These are phyloP conservation scores for Sarocladium kiliense DNA, from an alignment of 2,329 filamentous ascomycete species.

Conservation along the genomic window DNA sequence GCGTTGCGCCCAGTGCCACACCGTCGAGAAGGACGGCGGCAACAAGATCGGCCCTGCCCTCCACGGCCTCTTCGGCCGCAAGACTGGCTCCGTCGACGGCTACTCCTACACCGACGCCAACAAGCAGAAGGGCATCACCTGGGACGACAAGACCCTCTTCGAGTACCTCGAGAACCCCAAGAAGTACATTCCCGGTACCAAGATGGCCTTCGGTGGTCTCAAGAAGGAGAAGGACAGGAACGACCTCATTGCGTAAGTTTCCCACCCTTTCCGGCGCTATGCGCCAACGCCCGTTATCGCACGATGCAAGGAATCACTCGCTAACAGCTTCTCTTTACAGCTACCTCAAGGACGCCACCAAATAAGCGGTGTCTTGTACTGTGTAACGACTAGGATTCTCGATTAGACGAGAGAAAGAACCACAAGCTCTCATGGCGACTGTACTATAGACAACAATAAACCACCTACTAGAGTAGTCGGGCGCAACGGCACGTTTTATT, in stretches of 20 bases:
- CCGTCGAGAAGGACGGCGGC: slow-evolving; percentile 78
- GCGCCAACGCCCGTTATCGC: background rate
- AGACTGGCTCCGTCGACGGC: slow-evolving; percentile 85
- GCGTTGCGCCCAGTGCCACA: slow-evolving; percentile 98
- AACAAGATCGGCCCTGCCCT: slow-evolving; percentile 99
- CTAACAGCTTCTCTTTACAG: slow-evolving; percentile 31
- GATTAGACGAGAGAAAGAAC: slow-evolving; percentile 28
- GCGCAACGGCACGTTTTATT: slow-evolving; percentile 17
- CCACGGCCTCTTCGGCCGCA: slow-evolving; percentile 95
- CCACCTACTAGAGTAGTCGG: slow-evolving; percentile 22
- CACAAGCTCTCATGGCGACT: slow-evolving; percentile 20
- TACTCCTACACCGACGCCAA: slow-evolving; percentile 99
- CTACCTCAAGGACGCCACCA: slow-evolving; percentile 65
- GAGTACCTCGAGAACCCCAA: slow-evolving; percentile 99
- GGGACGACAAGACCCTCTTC: slow-evolving; percentile 85
- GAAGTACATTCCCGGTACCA: slow-evolving; percentile 99
- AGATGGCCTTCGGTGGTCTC: slow-evolving; percentile 99
- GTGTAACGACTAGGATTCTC: slow-evolving; percentile 26
- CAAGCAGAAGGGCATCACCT: slow-evolving; percentile 91
- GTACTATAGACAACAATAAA: slow-evolving; percentile 31
- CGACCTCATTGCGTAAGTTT: slow-evolving; percentile 89
- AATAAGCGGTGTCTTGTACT: slow-evolving; percentile 44
- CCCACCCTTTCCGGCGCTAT: background rate
- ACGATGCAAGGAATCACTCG: background rate
- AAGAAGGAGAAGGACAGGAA: slow-evolving; percentile 99